Conservation (phyloP, 192 early-diverging fungal species). For the Backusella westeae region DNA sequence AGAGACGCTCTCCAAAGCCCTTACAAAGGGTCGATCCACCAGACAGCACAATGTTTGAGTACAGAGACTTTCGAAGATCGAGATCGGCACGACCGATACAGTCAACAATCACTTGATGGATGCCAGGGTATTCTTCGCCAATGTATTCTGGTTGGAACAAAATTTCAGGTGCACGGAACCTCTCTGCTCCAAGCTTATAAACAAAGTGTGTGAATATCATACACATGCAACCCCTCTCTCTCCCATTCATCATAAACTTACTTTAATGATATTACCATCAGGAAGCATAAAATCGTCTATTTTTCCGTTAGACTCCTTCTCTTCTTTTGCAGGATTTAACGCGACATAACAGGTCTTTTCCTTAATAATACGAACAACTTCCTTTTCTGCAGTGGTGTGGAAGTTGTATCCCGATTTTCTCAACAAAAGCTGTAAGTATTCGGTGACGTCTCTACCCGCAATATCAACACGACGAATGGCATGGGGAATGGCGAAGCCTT, state of each 20-base stretch:
- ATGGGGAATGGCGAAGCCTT: slow-evolving; percentile 94
- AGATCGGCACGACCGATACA: slow-evolving; percentile 93
- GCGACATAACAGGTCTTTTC: slow-evolving; percentile 96
- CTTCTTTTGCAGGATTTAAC: slow-evolving; percentile 85
- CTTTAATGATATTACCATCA: slow-evolving; percentile 83
- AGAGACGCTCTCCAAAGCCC: slow-evolving; percentile 91
- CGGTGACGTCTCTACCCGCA: slow-evolving; percentile 94
- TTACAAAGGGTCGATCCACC: slow-evolving; percentile 93
- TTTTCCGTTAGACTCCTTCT: slow-evolving; percentile 83
- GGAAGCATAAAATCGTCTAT: slow-evolving; percentile 77
- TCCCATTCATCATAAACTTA: slow-evolving; percentile 19
- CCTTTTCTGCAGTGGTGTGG: slow-evolving; percentile 91
- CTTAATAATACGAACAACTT: slow-evolving; percentile 94
- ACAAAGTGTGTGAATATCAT: background rate
- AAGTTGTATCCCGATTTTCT: slow-evolving; percentile 88
- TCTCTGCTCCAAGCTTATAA: slow-evolving; percentile 76
- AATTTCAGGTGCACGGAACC: slow-evolving; percentile 95
- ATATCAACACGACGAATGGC: slow-evolving; percentile 93
- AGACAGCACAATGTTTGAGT: slow-evolving; percentile 90
- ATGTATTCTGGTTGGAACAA: slow-evolving; percentile 94
- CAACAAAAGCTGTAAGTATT: slow-evolving; percentile 87
- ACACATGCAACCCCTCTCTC: background rate
- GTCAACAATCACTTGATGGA: slow-evolving; percentile 93
- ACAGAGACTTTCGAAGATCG: slow-evolving; percentile 88
- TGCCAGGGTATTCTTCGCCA: slow-evolving; percentile 88